These are phyloP conservation scores for Stagonosporopsis chrysanthemi DNA, from an alignment of 2,329 filamentous ascomycete genomes.

Conservation along the genomic window DNA sequence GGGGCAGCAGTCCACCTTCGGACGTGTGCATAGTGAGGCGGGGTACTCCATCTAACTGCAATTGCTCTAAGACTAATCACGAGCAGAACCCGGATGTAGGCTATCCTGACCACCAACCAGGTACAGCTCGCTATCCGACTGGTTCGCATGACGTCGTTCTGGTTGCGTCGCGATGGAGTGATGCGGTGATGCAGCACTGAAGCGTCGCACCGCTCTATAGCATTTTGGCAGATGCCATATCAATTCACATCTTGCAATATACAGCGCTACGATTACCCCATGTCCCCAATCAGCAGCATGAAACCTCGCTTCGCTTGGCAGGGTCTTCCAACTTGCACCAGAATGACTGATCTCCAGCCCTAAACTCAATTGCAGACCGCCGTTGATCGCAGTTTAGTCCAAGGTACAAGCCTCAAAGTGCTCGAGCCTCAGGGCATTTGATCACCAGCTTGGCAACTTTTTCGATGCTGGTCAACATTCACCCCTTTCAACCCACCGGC, in stretches of 20 bases:
- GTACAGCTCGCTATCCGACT: conserved; percentile 5
- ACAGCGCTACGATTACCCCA: background rate
- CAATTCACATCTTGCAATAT: background rate
- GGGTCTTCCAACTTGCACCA: conserved; percentile 10
- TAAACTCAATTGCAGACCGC: background rate
- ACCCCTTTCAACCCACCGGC: background rate
- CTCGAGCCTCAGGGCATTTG: conserved; percentile 1
- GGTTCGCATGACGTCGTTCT: conserved; percentile 17
- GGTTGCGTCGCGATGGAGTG: background rate
- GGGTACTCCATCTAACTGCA: conserved; percentile 11
- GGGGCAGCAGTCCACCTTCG: conserved; percentile 9
- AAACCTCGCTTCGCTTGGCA: conserved; percentile 23
- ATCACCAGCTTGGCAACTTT: background rate
- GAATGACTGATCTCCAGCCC: conserved; percentile 3
- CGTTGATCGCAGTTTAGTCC: background rate
- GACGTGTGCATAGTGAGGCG: conserved; percentile 1
- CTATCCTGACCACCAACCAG: conserved; percentile 1
- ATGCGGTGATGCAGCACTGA: background rate
- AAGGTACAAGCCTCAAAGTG: background rate
- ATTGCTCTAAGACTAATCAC: conserved; percentile 3
- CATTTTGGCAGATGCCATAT: background rate
- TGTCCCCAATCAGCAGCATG: conserved; percentile 12
- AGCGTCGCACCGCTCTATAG: background rate
- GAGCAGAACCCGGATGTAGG: conserved; percentile 10
- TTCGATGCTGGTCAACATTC: background rate